Conservation (phyloP, 306 rosid species). For the Trichosanthes cucumerina region DNA sequence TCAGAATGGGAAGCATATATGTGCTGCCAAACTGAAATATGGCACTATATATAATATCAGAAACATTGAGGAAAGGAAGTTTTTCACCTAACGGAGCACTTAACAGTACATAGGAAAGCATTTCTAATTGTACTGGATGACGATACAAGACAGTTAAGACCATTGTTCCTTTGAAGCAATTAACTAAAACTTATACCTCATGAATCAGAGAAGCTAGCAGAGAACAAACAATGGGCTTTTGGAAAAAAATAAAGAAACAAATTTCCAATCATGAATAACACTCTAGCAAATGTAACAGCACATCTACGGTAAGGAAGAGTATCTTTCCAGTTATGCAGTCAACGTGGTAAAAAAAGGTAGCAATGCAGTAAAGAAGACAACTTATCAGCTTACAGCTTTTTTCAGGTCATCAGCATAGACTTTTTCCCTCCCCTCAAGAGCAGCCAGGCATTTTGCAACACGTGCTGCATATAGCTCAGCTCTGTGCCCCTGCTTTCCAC, state of each 20-base stretch:
- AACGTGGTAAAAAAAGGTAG: background rate
- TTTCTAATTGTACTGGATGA: background rate
- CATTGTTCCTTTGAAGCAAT: background rate
- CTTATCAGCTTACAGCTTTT: constrained; percentile 95
- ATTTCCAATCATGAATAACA: background rate
- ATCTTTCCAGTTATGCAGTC: background rate
- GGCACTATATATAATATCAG: background rate
- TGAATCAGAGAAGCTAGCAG: background rate
- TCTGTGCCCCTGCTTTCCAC: constrained; percentile 78
- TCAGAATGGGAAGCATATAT: constrained; percentile 12
- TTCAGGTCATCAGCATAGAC: constrained; percentile 84
- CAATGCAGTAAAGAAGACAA: background rate
- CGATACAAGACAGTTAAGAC: background rate
- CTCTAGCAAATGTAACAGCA: background rate
- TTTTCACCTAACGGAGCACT: background rate
- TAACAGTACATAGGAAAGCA: background rate
- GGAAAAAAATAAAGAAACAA: background rate
- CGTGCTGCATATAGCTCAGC: constrained; percentile 96
- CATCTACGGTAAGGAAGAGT: background rate
- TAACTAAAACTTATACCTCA: background rate
- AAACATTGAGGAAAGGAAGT: background rate
- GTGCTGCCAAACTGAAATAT: constrained; percentile 2
- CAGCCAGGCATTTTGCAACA: constrained; percentile 90
- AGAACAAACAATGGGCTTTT: background rate
- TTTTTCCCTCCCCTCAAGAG: constrained; percentile 92